Percentiles rank a stretch among this genome's conserved stretches.
These are phyloP conservation scores for Penicillium soppii DNA, from an alignment of 495 filamentous ascomycete genomes.

Conservation along the genomic window DNA sequence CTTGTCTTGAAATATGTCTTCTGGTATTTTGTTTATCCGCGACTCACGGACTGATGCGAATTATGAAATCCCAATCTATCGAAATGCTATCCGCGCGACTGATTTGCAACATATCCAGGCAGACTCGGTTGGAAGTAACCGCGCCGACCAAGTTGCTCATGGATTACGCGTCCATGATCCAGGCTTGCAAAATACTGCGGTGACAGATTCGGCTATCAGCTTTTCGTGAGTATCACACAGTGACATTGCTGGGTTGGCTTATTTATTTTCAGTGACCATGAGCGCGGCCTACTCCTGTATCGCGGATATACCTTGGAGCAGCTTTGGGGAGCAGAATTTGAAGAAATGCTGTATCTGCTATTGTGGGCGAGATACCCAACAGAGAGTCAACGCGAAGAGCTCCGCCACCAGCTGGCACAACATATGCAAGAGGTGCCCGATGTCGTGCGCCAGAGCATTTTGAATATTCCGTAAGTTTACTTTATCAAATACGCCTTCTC, in stretches of 20 bases:
- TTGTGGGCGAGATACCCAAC: constrained; percentile 34
- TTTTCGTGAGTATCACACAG: constrained; percentile 42
- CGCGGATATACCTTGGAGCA: constrained; percentile 34
- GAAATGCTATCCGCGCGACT: constrained; percentile 48
- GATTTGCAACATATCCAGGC: constrained; percentile 49
- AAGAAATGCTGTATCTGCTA: constrained; percentile 38
- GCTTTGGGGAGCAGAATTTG: constrained; percentile 36
- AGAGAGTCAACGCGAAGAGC: constrained; percentile 12
- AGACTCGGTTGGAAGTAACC: constrained; percentile 10
- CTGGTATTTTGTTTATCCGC: constrained; percentile 34
- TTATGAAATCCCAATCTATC: constrained; percentile 51
- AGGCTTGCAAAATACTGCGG: constrained; percentile 55
- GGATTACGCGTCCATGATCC: constrained; percentile 54
- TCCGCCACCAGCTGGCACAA: constrained; percentile 22
- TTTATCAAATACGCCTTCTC: too few relatives aligned
- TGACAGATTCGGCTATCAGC: constrained; percentile 49
- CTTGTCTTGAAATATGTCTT: constrained; percentile 24
- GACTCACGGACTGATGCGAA: constrained; percentile 51
- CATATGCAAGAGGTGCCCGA: constrained; percentile 29
- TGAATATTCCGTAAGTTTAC: constrained; percentile 29
- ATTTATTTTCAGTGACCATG: constrained; percentile 25
- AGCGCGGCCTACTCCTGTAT: constrained; percentile 27
- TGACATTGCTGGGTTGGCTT: not conserved
- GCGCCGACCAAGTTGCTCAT: constrained; percentile 22
- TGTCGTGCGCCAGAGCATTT: constrained; percentile 24